Base-by-base conservation (phyloP, 2,329 filamentous ascomycete genomes). In the Fusarium sp. region DNA sequence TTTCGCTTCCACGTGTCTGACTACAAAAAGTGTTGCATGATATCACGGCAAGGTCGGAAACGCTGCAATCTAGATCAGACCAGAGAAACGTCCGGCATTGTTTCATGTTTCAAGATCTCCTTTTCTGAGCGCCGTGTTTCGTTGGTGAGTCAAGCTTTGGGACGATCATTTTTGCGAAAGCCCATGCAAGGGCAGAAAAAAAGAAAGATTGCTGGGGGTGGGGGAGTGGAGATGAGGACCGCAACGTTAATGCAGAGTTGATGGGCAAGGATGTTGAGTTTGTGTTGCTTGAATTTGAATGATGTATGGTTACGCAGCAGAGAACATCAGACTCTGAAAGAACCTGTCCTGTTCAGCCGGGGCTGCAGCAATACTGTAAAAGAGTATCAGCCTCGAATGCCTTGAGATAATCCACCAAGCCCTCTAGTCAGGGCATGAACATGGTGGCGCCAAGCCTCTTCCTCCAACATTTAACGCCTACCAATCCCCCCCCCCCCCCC, bases 31-130 rank as follows among this genome's bases (percentile, higher is more conserved):
- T 20, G 32, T 20, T 37, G 30, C 23, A 27, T 54, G 8, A 42
- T 30, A 35, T 20, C 13, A 55, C 23, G 48, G 48, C 30, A 60
- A 54, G 32, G 32, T 40, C 38, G 32, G 48, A 62, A 55, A 41
- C 18, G 32, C 45, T 48, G 15, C 45, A 50, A 56, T 67, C 52
- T 54, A 71, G 41, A 59, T 41, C 61, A 46, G 59, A 58, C 66
- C 40, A 42, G 44, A 45, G 50, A 46, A 67, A 46, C 30, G 40
- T 61, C 58, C 42, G 27, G 33, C 45, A 41, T 49, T 57, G 70
- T 71, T 74, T 74, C 71, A 60, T 46, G 73, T 74, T 75, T 75
- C 63, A 70, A 49, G 6, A 33, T 64, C 60, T 64, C 68, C 58
- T 62, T 62, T 56, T 58, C 18, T 42, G 49, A 44, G 30, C 35